These are phyloP conservation scores for Aspergillus kassunensis DNA, from an alignment of 495 filamentous ascomycete species.

Conservation along the genomic window DNA sequence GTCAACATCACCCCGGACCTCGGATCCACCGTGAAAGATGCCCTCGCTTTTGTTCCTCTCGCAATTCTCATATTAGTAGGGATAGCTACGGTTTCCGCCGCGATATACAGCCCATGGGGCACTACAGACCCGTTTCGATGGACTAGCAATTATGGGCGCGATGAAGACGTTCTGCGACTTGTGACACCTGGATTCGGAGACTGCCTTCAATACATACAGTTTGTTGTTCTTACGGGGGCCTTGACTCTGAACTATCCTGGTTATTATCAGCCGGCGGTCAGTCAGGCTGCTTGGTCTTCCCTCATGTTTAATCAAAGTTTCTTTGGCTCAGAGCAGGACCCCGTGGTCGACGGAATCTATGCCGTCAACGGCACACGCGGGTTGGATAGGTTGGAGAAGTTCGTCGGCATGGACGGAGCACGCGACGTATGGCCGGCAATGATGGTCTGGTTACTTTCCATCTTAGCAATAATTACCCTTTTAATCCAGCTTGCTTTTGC, in stretches of 20 bases:
- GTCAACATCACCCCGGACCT: slow-evolving; percentile 79
- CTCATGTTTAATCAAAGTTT: slow-evolving; percentile 95
- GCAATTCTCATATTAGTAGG: slow-evolving; percentile 75
- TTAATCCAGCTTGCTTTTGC: slow-evolving; percentile 74
- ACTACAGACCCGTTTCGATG: slow-evolving; percentile 84
- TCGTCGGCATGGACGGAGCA: slow-evolving; percentile 72
- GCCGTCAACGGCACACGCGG: slow-evolving; percentile 66
- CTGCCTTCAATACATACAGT: slow-evolving; percentile 96
- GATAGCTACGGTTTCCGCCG: slow-evolving; percentile 74
- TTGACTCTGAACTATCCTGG: slow-evolving; percentile 87
- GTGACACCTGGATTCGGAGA: slow-evolving; percentile 97
- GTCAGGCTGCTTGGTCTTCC: slow-evolving; percentile 78
- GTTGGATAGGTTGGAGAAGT: slow-evolving; percentile 70
- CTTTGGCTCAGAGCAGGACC: slow-evolving; percentile 58
- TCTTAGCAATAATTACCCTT: slow-evolving; percentile 63
- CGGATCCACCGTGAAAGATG: slow-evolving; percentile 54
- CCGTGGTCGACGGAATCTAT: slow-evolving; percentile 82
- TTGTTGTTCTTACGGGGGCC: slow-evolving; percentile 80
- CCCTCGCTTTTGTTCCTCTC: slow-evolving; percentile 75
- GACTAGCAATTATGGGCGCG: slow-evolving; percentile 94
- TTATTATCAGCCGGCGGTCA: slow-evolving; percentile 87
- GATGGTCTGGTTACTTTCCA: slow-evolving; percentile 77
- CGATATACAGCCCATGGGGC: slow-evolving; percentile 90
- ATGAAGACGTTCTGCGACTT: slow-evolving; percentile 84
- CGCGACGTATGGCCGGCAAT: slow-evolving; percentile 91